phyloP scores from a whole-genome alignment of 768 basidiomycete species.

The Leccinum barrowsii region DNA sequence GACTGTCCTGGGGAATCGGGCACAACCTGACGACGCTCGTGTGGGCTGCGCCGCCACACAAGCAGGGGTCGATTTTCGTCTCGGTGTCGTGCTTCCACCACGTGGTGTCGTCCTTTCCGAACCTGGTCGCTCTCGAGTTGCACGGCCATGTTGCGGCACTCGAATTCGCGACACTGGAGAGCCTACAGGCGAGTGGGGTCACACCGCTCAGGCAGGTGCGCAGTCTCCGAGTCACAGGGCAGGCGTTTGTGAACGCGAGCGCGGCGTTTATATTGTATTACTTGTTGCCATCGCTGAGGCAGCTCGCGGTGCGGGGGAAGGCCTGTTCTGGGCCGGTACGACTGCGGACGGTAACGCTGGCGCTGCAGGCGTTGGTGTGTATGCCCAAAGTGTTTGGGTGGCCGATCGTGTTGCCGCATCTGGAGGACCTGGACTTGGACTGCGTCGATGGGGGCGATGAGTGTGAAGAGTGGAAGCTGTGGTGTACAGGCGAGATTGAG shows the following conservation, averaged over 20 bases:
- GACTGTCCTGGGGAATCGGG: slow-evolving; percentile 11
- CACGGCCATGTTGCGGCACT: slow-evolving; percentile 10
- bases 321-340: slow-evolving; percentile 10
- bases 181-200: slow-evolving; percentile 2
- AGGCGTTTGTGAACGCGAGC: slow-evolving; percentile 7
- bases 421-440: slow-evolving; percentile 14
- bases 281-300: slow-evolving; percentile 12
- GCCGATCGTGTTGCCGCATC: slow-evolving; percentile 8
- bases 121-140: slow-evolving; percentile 17
- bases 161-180: slow-evolving; percentile 4
- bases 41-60: slow-evolving; percentile 13
- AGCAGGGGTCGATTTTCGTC: slow-evolving; percentile 10
- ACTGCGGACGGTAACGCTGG: slow-evolving; percentile 7
- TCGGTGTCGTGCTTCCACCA: slow-evolving; percentile 16
- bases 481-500: slow-evolving; percentile 13
- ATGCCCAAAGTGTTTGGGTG: slow-evolving; percentile 1
- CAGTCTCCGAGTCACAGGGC: slow-evolving; percentile 10
- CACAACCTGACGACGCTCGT: slow-evolving; percentile 22
- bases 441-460: slow-evolving; percentile 3
- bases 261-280: slow-evolving; percentile 16
- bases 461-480: slow-evolving; percentile 4
- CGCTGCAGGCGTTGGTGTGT: slow-evolving; percentile 14
- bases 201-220: slow-evolving; percentile 10
- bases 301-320: slow-evolving; percentile 11
- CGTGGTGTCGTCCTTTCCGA: slow-evolving; percentile 20